Percentiles rank a stretch among this genome's conserved stretches.
These are phyloP conservation scores for Pholiota adiposa DNA, from an alignment of 1,284 basidiomycete species.

Conservation along the genomic window DNA sequence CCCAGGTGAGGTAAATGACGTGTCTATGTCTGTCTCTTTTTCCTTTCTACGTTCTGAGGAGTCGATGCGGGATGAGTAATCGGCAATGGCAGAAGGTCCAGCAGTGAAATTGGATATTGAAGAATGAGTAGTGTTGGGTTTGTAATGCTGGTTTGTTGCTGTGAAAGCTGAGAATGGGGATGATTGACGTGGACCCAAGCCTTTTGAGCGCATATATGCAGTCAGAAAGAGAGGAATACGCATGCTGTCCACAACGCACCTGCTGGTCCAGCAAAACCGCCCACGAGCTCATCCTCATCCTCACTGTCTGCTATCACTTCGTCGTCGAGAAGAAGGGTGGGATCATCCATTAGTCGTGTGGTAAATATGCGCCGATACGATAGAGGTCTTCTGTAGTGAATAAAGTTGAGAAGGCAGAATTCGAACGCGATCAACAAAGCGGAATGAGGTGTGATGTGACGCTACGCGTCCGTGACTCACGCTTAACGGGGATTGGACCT, in stretches of 20 bases:
- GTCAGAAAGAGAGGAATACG: not conserved
- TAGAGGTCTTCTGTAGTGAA: not conserved
- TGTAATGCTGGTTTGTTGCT: conserved; percentile 9
- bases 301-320: conserved; percentile 34
- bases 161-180: conserved; percentile 23
- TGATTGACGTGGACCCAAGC: not conserved
- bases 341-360: conserved; percentile 5
- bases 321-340: conserved; percentile 11
- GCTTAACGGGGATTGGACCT: too few relatives aligned
- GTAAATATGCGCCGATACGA: not conserved
- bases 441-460: conserved; percentile 21
- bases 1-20: conserved; percentile 8
- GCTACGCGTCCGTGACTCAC: conserved; percentile 21
- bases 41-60: not conserved
- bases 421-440: conserved; percentile 21
- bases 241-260: conserved; percentile 5
- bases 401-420: not conserved
- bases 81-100: conserved; percentile 7
- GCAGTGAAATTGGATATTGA: conserved; percentile 26
- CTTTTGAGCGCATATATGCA: not conserved
- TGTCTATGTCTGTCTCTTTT: conserved; percentile 8
- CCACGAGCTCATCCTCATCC: conserved; percentile 12
- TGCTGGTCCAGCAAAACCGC: not conserved
- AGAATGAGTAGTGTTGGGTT: conserved; percentile 13
- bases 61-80: conserved; percentile 6